Conservation (phyloP, 108 stramenopile genomes). For the Pseudonitzschia multiseries region DNA sequence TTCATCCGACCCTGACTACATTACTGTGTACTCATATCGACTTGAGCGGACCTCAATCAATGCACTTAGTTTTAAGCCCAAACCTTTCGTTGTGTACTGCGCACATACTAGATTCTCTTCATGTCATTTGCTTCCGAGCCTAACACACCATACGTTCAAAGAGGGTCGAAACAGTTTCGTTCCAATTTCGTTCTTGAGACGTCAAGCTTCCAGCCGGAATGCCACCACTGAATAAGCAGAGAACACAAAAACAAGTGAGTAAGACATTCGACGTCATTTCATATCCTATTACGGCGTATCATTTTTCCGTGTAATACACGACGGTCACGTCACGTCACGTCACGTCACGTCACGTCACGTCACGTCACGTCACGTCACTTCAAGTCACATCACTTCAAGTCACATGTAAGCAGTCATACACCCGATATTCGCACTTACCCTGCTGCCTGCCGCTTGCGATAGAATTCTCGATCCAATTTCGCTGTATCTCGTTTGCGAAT, state of each 20-base stretch:
- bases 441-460: slow-evolving; percentile 80
- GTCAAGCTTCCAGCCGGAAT: slow-evolving; percentile 74
- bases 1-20: no score
- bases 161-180: slow-evolving; percentile 74
- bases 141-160: slow-evolving; percentile 38
- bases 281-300: no score
- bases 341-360: no score
- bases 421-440: slow-evolving; percentile 27
- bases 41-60: no score
- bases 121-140: background rate
- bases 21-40: no score
- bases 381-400: no score
- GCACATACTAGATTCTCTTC: background rate
- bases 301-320: no score
- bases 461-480: slow-evolving; percentile 75
- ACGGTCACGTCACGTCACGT: no score
- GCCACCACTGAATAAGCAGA: slow-evolving; percentile 37
- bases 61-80: no score
- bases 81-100: no score
- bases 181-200: slow-evolving; percentile 81
- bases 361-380: no score
- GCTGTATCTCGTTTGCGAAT: slow-evolving; percentile 41
- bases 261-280: background rate
- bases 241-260: background rate
- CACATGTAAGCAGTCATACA: background rate